Percentiles rank a stretch among this genome's conserved stretches.
Evolutionary conservation across 345 rosid genomes (phyloP).

Genomic region (Brassica rapa): DNA sequence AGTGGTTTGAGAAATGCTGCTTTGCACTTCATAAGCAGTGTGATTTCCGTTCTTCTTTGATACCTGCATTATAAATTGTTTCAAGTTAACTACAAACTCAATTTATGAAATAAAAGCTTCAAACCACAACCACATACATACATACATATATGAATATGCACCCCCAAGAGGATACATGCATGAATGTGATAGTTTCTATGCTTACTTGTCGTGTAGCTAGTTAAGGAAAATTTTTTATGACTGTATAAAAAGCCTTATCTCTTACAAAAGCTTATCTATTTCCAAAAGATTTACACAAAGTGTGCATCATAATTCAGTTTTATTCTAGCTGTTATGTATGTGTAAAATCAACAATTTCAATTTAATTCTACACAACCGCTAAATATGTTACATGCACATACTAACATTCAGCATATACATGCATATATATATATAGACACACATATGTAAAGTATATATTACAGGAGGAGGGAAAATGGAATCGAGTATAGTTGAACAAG

Average conservation of each 20-base stretch:
- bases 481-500: conserved; percentile 43
- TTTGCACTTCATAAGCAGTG: conserved; percentile 30
- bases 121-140: background rate
- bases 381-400: conserved; percentile 1
- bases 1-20: conserved; percentile 20
- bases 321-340: background rate
- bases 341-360: conserved; percentile 10
- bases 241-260: conserved; percentile 34
- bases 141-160: background rate
- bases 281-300: conserved; percentile 10
- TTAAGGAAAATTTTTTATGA: conserved; percentile 1
- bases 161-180: conserved; percentile 28
- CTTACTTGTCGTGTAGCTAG: conserved; percentile 37
- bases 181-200: conserved; percentile 20
- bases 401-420: background rate
- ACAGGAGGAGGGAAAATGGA: conserved; percentile 46
- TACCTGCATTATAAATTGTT: conserved; percentile 27
- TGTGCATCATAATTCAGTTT: background rate
- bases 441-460: conserved; percentile 1
- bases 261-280: background rate
- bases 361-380: background rate
- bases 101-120: background rate
- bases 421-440: background rate
- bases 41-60: conserved; percentile 21
- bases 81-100: conserved; percentile 4